phyloP scores from a whole-genome alignment of 1,139 yeast genomes.

The Blastobotrys petasosporus region DNA sequence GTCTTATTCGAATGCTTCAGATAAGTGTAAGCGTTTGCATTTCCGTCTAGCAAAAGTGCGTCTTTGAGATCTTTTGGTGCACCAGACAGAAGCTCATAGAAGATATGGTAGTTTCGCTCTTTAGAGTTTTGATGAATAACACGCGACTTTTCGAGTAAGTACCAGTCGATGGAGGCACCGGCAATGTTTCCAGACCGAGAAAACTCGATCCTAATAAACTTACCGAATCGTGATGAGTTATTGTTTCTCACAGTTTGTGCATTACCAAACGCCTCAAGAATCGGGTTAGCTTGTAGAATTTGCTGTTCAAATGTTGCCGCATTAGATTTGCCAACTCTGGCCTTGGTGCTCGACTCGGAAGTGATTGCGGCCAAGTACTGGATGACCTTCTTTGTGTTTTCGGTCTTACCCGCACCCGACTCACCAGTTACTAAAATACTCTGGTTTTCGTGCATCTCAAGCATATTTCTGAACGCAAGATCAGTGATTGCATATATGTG shows the following conservation, averaged over 20 bases:
- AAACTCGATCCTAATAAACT: constrained; percentile 85
- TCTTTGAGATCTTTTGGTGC: constrained; percentile 46
- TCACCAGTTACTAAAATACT: constrained; percentile 95
- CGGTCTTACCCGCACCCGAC: constrained; percentile 98
- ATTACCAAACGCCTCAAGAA: constrained; percentile 93
- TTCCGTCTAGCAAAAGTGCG: constrained; percentile 43
- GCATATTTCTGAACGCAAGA: constrained; percentile 71
- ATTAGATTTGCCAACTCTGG: constrained; percentile 15
- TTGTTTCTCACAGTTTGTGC: constrained; percentile 93
- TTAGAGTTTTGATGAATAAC: constrained; percentile 70
- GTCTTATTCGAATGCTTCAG: constrained; percentile 49
- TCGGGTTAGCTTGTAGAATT: constrained; percentile 90
- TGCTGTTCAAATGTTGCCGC: constrained; percentile 61
- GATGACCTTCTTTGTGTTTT: constrained; percentile 91
- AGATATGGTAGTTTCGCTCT: constrained; percentile 90
- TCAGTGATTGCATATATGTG: constrained; percentile 93
- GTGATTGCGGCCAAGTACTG: constrained; percentile 85
- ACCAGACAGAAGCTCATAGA: constrained; percentile 79
- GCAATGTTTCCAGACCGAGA: constrained; percentile 56
- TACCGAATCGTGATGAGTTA: constrained; percentile 95
- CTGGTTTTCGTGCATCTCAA: constrained; percentile 70
- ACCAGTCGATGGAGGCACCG: constrained; percentile 95
- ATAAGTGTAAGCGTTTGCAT: constrained; percentile 48
- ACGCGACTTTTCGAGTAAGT: constrained; percentile 86
- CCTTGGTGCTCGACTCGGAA: constrained; percentile 12